Conservation (phyloP, 495 filamentous ascomycete species). For the Bacidia rubella region DNA sequence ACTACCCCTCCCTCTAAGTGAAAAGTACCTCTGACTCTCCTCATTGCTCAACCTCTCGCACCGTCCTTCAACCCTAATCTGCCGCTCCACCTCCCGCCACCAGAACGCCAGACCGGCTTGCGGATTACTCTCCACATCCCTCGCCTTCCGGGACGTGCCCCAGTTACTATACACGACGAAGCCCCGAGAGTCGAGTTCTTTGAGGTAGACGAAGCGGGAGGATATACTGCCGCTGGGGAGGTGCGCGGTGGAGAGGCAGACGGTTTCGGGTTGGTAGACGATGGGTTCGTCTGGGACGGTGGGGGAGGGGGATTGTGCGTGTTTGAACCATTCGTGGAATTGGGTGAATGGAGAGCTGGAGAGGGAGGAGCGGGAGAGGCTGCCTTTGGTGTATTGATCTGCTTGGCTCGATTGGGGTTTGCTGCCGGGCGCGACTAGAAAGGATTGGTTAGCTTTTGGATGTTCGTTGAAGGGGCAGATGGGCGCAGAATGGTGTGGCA, state of each 20-base stretch:
- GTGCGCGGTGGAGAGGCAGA: slow-evolving; percentile 69
- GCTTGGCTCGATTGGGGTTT: slow-evolving; percentile 34
- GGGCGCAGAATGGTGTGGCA: background rate
- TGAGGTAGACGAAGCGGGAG: slow-evolving; percentile 79
- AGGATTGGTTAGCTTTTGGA: too few species aligned
- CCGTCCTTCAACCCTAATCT: slow-evolving; percentile 51
- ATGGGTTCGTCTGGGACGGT: too few species aligned
- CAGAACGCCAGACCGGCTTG: slow-evolving; percentile 66
- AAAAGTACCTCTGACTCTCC: slow-evolving; percentile 80
- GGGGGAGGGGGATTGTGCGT: slow-evolving; percentile 40
- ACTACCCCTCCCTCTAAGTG: slow-evolving; percentile 59
- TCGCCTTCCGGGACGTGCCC: slow-evolving; percentile 51
- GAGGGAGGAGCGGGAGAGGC: slow-evolving; percentile 31
- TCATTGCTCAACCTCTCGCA: slow-evolving; percentile 49
- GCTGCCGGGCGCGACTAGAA: slow-evolving; percentile 69
- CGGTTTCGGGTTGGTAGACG: slow-evolving; percentile 55
- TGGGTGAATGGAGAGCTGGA: slow-evolving; percentile 50
- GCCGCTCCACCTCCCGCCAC: slow-evolving; percentile 69
- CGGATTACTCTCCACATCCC: slow-evolving; percentile 51
- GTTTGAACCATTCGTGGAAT: slow-evolving; percentile 77
- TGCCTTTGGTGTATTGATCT: slow-evolving; percentile 10
- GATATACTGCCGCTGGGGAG: slow-evolving; percentile 76
- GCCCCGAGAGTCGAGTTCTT: slow-evolving; percentile 55
- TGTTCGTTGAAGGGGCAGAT: too few species aligned
- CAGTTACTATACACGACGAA: slow-evolving; percentile 94